Conservation (phyloP, 2,329 filamentous ascomycete genomes). For the Diaporthe vaccinii region DNA sequence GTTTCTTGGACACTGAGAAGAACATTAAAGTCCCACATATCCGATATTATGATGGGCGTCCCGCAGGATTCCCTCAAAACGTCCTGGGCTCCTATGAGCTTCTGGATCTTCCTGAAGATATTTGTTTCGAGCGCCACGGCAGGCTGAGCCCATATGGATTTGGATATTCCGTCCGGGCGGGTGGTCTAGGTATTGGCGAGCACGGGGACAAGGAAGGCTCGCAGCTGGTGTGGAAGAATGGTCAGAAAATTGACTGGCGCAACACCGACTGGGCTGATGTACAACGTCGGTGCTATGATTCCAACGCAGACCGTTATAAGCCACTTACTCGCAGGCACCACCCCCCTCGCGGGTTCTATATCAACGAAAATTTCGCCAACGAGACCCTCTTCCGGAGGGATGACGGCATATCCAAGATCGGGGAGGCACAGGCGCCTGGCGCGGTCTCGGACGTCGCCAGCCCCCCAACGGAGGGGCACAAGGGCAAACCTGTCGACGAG, state of each 20-base stretch:
- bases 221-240: conserved; percentile 82
- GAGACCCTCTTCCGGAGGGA: conserved; percentile 47
- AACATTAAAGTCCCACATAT: conserved; percentile 77
- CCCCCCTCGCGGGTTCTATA: conserved; percentile 65
- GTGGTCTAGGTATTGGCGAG: conserved; percentile 87
- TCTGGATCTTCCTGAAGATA: conserved; percentile 82
- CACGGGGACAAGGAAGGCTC: conserved; percentile 85
- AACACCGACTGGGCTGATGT: conserved; percentile 83
- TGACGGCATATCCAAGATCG: conserved; percentile 40
- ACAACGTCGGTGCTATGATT: conserved; percentile 79
- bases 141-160: conserved; percentile 90
- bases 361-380: conserved; percentile 53
- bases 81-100: conserved; percentile 89
- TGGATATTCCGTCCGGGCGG: conserved; percentile 83
- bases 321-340: conserved; percentile 55
- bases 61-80: conserved; percentile 86
- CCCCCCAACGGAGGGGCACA: neutral
- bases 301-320: conserved; percentile 80
- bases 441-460: conserved; percentile 10
- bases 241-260: conserved; percentile 81
- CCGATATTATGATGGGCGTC: conserved; percentile 82
- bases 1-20: conserved; percentile 80
- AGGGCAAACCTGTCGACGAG: neutral
- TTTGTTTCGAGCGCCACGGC: conserved; percentile 95
- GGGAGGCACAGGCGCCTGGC: conserved; percentile 37